These are phyloP conservation scores for Acanthamoeba sp. DNA, from an alignment of 208 protist species.

Conservation along the genomic window DNA sequence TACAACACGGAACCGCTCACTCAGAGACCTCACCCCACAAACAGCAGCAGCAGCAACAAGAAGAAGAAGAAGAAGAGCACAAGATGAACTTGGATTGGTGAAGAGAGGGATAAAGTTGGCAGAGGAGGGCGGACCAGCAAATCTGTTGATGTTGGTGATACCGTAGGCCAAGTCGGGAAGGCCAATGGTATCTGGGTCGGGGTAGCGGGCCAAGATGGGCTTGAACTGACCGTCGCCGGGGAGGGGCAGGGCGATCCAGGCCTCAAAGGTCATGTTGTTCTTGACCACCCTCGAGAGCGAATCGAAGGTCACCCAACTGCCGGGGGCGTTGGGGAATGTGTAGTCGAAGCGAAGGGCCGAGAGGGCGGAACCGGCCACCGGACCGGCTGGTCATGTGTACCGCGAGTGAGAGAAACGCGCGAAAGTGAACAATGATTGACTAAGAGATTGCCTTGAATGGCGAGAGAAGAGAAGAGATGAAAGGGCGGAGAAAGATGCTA, in stretches of 20 bases:
- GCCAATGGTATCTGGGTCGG: background rate
- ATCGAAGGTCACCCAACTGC: conserved; percentile 12
- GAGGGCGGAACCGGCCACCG: background rate
- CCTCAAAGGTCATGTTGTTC: conserved; percentile 28
- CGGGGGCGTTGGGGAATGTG: conserved; percentile 12
- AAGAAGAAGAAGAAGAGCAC: no score
- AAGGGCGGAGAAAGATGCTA: background rate
- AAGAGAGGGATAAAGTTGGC: no score
- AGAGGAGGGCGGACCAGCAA: background rate
- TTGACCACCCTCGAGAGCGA: conserved; percentile 11
- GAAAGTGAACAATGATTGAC: background rate
- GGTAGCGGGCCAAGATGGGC: conserved; percentile 11
- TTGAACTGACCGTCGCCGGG: conserved; percentile 34
- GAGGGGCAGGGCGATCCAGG: conserved; percentile 54
- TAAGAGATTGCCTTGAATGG: background rate
- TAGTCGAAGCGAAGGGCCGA: conserved; percentile 20
- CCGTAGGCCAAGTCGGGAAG: background rate
- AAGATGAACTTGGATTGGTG: no score
- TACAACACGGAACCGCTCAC: background rate
- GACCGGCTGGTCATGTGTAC: background rate
- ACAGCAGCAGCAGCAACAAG: background rate
- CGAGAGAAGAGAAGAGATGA: background rate
- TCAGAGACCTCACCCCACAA: background rate
- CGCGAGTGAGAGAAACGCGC: background rate
- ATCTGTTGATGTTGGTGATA: conserved; percentile 42